A percentile compares a stretch with the other conserved stretches of the same genome.
phyloP scores from a whole-genome alignment of 1,284 basidiomycete genomes.

The Bjerkandera adusta region DNA sequence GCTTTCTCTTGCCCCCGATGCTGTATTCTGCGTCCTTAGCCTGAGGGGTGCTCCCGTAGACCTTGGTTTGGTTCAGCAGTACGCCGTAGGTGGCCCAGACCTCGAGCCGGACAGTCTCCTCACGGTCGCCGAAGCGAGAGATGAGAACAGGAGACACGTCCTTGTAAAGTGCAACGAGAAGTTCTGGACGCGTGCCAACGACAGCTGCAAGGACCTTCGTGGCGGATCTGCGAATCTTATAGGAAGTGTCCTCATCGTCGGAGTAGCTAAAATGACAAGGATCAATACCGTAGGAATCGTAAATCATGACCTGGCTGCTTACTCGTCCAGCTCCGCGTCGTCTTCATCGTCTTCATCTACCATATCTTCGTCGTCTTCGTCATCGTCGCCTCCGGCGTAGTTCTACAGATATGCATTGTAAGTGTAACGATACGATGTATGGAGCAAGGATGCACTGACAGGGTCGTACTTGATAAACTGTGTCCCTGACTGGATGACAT shows the following conservation, averaged over 20 bases:
- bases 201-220: constrained; percentile 88
- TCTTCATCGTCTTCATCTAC: constrained; percentile 78
- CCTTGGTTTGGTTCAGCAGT: constrained; percentile 80
- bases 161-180: constrained; percentile 78
- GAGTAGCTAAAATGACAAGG: constrained; percentile 63
- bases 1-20: constrained; percentile 74
- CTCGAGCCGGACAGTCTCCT: constrained; percentile 95
- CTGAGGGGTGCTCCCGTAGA: constrained; percentile 64
- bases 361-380: constrained; percentile 83
- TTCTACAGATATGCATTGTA: constrained; percentile 52
- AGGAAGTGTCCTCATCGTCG: constrained; percentile 98
- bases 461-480: constrained; percentile 93
- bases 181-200: constrained; percentile 86
- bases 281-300: too few species aligned
- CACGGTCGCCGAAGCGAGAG: constrained; percentile 90
- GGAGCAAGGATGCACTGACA: constrained; percentile 42
- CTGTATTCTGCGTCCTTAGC: constrained; percentile 47
- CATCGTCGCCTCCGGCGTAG: constrained; percentile 71
- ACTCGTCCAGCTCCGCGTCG: constrained; percentile 78
- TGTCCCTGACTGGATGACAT: constrained; percentile 69
- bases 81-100: constrained; percentile 85
- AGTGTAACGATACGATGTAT: not conserved
- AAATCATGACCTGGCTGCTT: too few species aligned
- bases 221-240: constrained; percentile 93
- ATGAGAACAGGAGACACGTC: constrained; percentile 87